Evolutionary conservation across 176 grass and related monocot genomes (phyloP).

Genomic region (Eleusine coracana): DNA sequence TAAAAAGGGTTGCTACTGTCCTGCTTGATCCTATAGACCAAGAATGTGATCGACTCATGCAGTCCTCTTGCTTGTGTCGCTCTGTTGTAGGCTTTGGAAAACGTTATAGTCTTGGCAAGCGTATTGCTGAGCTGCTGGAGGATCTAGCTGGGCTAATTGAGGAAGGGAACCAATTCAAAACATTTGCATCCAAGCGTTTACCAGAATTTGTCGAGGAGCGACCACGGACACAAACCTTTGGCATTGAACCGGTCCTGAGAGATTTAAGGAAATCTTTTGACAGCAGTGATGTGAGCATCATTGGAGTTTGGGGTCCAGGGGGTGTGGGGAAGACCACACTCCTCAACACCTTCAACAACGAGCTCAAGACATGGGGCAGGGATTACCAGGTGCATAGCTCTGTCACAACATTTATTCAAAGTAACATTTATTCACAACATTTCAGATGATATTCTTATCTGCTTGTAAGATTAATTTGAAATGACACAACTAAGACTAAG

Average conservation of each 20-base stretch:
- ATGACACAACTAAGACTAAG: background rate
- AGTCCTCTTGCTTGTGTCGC: constrained; percentile 33
- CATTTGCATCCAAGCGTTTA: constrained; percentile 29
- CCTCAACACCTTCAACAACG: constrained; percentile 56
- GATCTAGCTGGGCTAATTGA: constrained; percentile 24
- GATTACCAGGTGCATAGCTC: constrained; percentile 38
- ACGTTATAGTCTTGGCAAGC: constrained; percentile 33
- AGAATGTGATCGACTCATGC: constrained; percentile 35
- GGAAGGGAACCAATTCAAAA: constrained; percentile 34
- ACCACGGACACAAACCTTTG: constrained; percentile 40
- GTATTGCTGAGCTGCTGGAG: constrained; percentile 30
- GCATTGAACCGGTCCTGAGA: constrained; percentile 30
- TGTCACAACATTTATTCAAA: background rate
- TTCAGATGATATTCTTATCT: background rate
- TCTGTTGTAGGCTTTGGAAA: constrained; percentile 18
- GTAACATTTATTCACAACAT: background rate
- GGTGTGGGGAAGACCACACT: constrained; percentile 75
- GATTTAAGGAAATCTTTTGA: constrained; percentile 19
- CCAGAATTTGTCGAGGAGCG: constrained; percentile 25
- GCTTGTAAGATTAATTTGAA: background rate
- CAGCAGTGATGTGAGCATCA: constrained; percentile 28
- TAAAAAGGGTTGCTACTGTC: constrained; percentile 10
- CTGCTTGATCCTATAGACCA: background rate
- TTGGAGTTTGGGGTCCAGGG: constrained; percentile 61
- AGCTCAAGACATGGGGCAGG: constrained; percentile 32